These are phyloP conservation scores for Blastobotrys raffinosifermentans DNA, from an alignment of 1,139 yeast species.

Conservation along the genomic window DNA sequence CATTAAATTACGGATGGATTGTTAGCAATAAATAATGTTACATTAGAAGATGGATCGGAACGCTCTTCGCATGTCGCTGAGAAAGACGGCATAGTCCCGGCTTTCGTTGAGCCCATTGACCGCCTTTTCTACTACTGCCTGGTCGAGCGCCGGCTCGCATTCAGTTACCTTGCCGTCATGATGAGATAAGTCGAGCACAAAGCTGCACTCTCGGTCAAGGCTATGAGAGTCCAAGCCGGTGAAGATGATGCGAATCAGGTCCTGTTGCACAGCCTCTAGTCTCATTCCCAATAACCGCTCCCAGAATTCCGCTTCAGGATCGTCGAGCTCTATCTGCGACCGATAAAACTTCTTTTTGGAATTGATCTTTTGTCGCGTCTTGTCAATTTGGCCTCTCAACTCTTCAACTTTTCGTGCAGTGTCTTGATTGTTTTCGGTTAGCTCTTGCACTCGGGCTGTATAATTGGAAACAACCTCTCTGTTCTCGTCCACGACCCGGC, in stretches of 20 bases:
- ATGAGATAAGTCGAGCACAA: slow-evolving; percentile 25
- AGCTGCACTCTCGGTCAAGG: slow-evolving; percentile 22
- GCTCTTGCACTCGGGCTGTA: no score
- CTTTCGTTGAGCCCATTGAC: slow-evolving; percentile 18
- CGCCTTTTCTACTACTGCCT: slow-evolving; percentile 12
- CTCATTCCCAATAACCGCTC: slow-evolving; percentile 28
- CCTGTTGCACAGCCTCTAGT: slow-evolving; percentile 28
- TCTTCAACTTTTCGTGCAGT: slow-evolving; percentile 17
- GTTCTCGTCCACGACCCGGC: no score
- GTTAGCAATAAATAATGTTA: no score
- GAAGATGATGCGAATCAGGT: slow-evolving; percentile 26
- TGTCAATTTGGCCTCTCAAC: slow-evolving; percentile 13
- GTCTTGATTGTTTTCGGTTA: no score
- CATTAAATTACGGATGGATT: no score
- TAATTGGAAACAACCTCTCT: no score
- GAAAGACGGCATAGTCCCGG: slow-evolving; percentile 19
- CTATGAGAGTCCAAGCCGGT: slow-evolving; percentile 25
- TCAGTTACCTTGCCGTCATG: slow-evolving; percentile 23
- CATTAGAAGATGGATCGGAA: no score
- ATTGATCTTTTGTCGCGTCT: slow-evolving; percentile 15
- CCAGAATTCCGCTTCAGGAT: slow-evolving; percentile 29
- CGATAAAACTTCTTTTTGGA: slow-evolving; percentile 18
- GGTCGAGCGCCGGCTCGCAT: slow-evolving; percentile 15
- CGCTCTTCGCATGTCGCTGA: slow-evolving; percentile 20
- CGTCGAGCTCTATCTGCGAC: slow-evolving; percentile 24